Base-by-base conservation (phyloP, 192 early-diverging fungal genomes). In the Backusella circina region DNA sequence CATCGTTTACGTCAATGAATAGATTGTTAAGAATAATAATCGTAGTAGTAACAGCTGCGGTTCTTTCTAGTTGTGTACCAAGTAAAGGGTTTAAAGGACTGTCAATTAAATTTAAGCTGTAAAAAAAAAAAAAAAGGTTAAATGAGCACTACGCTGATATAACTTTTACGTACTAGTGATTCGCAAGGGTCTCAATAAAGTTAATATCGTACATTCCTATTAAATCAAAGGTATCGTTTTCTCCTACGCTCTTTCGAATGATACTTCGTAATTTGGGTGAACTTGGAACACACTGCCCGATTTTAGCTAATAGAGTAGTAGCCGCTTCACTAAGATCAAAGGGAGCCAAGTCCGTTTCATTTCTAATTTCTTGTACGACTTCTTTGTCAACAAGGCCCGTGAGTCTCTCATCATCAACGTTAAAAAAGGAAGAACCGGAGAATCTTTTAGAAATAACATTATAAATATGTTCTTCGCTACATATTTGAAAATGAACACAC, bases 151-250 rank as follows among this genome's bases (percentile, higher is more conserved):
- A n/a, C n/a, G n/a, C n/a, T n/a, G n/a, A n/a, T n/a, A n/a, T n/a
- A n/a, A n/a, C n/a, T n/a, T n/a, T n/a, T 65, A 65, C 61, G 9
- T 65, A 65, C 61, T 65, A 65, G 61, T 65, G 61, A 65, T 65
- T 65, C 61, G 61, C 4, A 65, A 65, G 30, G 15, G 61, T 65
- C 61, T 65, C 61, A 65, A 65, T 65, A 65, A 65, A 65, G 23
- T 65, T 65, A 65, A 65, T 15, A 65, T 65, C 61, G 61, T 32
- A 65, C 61, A 65, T 65, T 65, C 32, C 61, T 30, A 65, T 65
- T 3, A 65, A 15, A 65, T 65, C 61, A 65, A 65, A 65, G 61
- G 31, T 30, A 31, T 65, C 61, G 61, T 65, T 65, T 65, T 65
- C 61, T 65, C 61, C 61, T 13, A 65, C 32, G 61, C 61, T 65